Evolutionary conservation across 2,329 filamentous ascomycete species (phyloP), one percentile per base, ranked within the genome.

Genomic region (Blastomyces gilchristii): DNA sequence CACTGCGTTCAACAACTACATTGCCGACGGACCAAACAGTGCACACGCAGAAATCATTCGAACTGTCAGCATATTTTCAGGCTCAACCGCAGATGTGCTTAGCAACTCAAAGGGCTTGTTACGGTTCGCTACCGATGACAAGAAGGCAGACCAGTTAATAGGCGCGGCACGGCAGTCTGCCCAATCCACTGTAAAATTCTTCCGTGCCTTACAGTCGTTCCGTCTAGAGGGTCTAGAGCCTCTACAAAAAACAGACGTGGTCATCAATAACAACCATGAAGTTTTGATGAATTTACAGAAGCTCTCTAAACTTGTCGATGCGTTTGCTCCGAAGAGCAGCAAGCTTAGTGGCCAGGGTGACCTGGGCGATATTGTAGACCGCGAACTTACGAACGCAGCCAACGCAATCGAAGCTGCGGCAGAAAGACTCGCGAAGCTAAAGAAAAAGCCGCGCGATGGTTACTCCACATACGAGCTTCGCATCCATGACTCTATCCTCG

Each of bases 1-100:
- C 1, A 97, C 93, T 0, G 88, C 94, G 0, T 99, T 97, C 82
- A 99, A 97, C 80, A 96, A 96, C 77, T 97, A 95, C 75, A 95
- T 99, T 70, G 94, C 93, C 8, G 94, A 99, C 72, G 94, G 94
- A 0, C 92, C 93, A 5, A 96, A 92, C 75, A 91, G 90, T 73
- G 87, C 87, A 11, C 91, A 97, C 71, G 85, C 89, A 1, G 92
- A 96, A 64, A 88, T 99, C 65, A 97, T 97, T 76, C 91, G 91
- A 73, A 90, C 91, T 0, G 89, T 96, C 69, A 94, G 91, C 71
- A 85, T 91, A 61, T 97, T 97, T 76, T 83, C 94, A 0, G 90
- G 92, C 25, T 90, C 94, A 3, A 86, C 97, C 66, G 89, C 93
- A 1, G 94, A 99, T 76, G 92, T 97, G 3, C 87, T 96, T 70